These are phyloP conservation scores for Penicillium steckii DNA, from an alignment of 495 filamentous ascomycete genomes.

Conservation along the genomic window DNA sequence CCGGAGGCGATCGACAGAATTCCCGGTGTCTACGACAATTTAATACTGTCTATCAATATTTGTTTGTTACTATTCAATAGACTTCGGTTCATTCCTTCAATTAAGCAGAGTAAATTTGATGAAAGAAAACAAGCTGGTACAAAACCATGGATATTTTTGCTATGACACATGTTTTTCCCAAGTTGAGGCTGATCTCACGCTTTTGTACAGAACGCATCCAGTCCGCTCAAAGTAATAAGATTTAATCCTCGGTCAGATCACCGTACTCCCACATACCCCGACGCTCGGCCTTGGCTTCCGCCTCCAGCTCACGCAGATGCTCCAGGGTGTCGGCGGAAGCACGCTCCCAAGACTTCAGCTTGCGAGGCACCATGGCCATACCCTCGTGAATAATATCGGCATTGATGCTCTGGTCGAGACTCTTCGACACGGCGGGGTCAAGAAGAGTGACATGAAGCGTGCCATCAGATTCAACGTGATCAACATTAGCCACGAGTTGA, in stretches of 20 bases:
- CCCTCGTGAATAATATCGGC: constrained; percentile 79
- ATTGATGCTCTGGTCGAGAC: constrained; percentile 76
- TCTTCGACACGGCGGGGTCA: constrained; percentile 62
- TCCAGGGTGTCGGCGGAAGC: constrained; percentile 68
- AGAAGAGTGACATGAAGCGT: constrained; percentile 80
- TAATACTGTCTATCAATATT: no score
- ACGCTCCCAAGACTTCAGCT: constrained; percentile 86
- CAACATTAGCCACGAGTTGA: constrained; percentile 86
- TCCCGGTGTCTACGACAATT: no score
- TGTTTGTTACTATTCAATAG: not conserved
- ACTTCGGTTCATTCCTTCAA: not conserved
- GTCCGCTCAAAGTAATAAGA: constrained; percentile 14
- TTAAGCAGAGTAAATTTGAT: not conserved
- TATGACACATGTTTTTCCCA: constrained; percentile 10
- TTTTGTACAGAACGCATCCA: constrained; percentile 20
- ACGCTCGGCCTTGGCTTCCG: constrained; percentile 70
- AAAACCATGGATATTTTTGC: constrained; percentile 3
- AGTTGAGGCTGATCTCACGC: constrained; percentile 5
- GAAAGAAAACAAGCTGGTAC: not conserved
- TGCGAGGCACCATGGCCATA: constrained; percentile 82
- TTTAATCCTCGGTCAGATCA: constrained; percentile 84
- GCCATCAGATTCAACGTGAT: constrained; percentile 74
- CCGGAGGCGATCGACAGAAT: not conserved
- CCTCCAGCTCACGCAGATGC: constrained; percentile 63
- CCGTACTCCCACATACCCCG: constrained; percentile 98